Base-by-base conservation (phyloP, 73 alveolate genomes). In the Blepharisma japonicum region DNA sequence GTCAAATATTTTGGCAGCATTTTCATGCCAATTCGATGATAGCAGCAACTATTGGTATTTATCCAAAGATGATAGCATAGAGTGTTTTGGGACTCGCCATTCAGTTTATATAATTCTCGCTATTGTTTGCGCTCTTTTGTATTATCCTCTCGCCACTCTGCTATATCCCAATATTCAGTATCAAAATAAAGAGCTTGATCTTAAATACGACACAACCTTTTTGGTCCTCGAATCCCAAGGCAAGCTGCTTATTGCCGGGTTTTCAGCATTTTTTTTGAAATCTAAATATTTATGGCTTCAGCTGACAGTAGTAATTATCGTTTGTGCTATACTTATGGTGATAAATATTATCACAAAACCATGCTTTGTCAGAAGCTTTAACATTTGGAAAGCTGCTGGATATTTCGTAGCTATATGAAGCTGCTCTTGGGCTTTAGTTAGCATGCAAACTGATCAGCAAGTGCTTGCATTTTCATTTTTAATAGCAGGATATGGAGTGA, bases 81-180 rank as follows among this genome's bases (percentile, higher is more conserved):
- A 61, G 21, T 61, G 77, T 4, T 61, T 20, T 14, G 14, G 56
- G 14, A 38, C 11, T 7, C 47, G 4, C 8, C 87, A 81, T 54
- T 68, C 51, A 32, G 23, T 81, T 48, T 72, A 81, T 53, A 18
- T 81, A 45, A 74, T 48, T n/a, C 27, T 84, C 6, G 83, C 84
- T 4, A 38, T 80, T 20, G 38, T 80, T 6, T 77, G 80, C 0
- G 38, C 78, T 7, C 25, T 79, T 18, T 38, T 84, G 9, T 84
- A 79, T 79, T 84, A 84, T 78, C 91, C 91, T 32, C 77, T 84
- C 48, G 87, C 87, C 9, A 84, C 81, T 39, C 67, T 84, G 47
- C 42, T 84, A 77, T 84, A 61, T 68, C 81, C 91, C 4, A 84
- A 84, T 45, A 55, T 84, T 32, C 83, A 78, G 49, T 84, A 66